Conservation (phyloP, 106 monocot species). For the Iris macrosiphon region DNA sequence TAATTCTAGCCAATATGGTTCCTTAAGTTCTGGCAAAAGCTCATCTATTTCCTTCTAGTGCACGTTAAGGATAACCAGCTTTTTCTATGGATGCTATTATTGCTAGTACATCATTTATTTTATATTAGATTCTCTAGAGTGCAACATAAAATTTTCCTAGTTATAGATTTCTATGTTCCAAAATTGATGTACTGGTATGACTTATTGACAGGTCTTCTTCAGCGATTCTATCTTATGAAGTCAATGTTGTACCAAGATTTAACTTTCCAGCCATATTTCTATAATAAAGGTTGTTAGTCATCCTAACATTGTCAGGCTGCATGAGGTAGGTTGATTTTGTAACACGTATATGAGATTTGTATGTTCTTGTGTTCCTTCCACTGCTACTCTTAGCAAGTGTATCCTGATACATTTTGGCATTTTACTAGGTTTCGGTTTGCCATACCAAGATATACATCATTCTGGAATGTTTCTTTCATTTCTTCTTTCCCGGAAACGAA, state of each 20-base stretch:
- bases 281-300: constrained; percentile 98
- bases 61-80: too few species aligned
- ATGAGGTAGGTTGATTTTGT: constrained; percentile 56
- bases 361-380: too few species aligned
- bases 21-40: too few species aligned
- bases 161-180: too few species aligned
- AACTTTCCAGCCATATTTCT: constrained; percentile 95
- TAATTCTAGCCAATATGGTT: too few species aligned
- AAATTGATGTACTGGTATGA: too few species aligned
- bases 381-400: constrained; percentile 1
- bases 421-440: constrained; percentile 71
- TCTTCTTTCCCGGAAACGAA: too few species aligned
- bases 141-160: too few species aligned
- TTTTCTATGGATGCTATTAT: too few species aligned
- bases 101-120: too few species aligned
- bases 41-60: too few species aligned
- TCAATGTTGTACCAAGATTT: constrained; percentile 82
- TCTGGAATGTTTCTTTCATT: constrained; percentile 70
- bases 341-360: neutral
- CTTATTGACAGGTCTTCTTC: constrained; percentile 65
- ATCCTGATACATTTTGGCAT: neutral
- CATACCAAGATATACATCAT: constrained; percentile 91
- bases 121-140: too few species aligned
- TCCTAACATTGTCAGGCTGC: constrained; percentile 74
- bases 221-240: constrained; percentile 66